Conservation (phyloP, 1,284 basidiomycete species). For the Ganoderma sinense region DNA sequence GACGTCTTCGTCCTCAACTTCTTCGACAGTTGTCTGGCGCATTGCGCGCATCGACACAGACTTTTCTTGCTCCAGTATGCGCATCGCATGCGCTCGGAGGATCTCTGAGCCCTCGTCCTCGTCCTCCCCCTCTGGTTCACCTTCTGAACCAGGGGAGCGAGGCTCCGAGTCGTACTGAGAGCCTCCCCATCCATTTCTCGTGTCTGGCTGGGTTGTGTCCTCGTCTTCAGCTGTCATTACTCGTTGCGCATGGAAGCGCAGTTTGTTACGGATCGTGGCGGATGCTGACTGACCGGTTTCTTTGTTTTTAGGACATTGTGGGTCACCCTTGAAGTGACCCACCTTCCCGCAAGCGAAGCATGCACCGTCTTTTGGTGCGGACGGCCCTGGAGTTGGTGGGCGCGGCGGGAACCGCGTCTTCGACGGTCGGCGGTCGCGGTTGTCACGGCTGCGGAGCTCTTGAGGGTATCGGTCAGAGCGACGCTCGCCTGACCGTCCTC, state of each 20-base stretch:
- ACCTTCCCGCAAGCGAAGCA: constrained; percentile 12
- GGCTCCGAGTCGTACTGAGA: constrained; percentile 13
- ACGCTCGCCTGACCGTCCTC: no score
- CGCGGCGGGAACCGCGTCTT: background rate
- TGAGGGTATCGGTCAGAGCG: no score
- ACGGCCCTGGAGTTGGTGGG: background rate
- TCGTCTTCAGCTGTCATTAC: background rate
- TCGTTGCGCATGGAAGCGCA: constrained; percentile 9
- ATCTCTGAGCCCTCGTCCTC: constrained; percentile 6
- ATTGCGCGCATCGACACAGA: background rate
- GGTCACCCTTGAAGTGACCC: constrained; percentile 14
- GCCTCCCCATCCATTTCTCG: constrained; percentile 5
- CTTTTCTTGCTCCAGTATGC: background rate
- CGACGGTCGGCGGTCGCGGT: background rate
- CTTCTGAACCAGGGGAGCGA: no score
- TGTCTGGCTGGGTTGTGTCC: background rate
- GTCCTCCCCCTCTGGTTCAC: background rate
- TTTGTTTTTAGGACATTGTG: constrained; percentile 3
- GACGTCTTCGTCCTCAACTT: no score
- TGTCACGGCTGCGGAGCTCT: no score
- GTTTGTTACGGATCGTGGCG: background rate
- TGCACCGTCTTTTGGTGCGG: background rate
- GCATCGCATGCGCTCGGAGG: background rate
- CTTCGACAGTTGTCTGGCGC: no score
- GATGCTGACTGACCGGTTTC: background rate